Evolutionary conservation across 2,329 filamentous ascomycete genomes (phyloP), one percentile per base, ranked within the genome.

Genomic region (Ceratocystis ficicola): DNA sequence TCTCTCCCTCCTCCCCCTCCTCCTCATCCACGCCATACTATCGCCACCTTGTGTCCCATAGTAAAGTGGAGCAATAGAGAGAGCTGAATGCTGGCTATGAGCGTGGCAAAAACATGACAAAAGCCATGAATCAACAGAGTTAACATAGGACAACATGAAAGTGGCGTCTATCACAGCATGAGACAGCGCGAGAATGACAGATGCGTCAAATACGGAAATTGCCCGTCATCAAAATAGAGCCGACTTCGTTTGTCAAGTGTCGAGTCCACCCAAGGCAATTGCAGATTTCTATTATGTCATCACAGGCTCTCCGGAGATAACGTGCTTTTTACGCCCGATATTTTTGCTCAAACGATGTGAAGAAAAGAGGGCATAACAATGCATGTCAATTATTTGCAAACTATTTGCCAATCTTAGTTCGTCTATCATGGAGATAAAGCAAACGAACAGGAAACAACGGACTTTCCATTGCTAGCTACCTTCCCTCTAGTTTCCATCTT

Each of bases 171-270:
- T 59, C 25, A 30, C 25, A 17, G 46, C 22, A 32, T 5, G 20
- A 32, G 15, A 30, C 52, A 7, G 17, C 17, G 46, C n/a, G 32
- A 36, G 32, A 25, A 25, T 52, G 48, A 10, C 48, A 52, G 52
- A 30, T 28, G 8, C 22, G 50, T 32, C 52, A 57, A 32, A 59
- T n/a, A 59, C 2, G 52, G 52, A 59, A 59, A n/a, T 59, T 59
- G 2, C 25, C 32, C 1, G 8, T 36, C 12, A 12, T 36, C 10
- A 36, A 36, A 36, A 36, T 36, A 36, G 12, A 36, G 32, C 32
- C 32, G 32, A 12, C 32, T 12, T 36, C 28, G 28, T 20, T 32
- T 59, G 52, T n/a, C 52, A 25, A 32, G 52, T 57, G 22, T 36
- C 8, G 8, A 57, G 22, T 57, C 52, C 52, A 59, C 15, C 12